A percentile compares a stretch with the other conserved stretches of the same genome.
Conservation (phyloP, 768 basidiomycete genomes). For the Trametopsis cervina region DNA sequence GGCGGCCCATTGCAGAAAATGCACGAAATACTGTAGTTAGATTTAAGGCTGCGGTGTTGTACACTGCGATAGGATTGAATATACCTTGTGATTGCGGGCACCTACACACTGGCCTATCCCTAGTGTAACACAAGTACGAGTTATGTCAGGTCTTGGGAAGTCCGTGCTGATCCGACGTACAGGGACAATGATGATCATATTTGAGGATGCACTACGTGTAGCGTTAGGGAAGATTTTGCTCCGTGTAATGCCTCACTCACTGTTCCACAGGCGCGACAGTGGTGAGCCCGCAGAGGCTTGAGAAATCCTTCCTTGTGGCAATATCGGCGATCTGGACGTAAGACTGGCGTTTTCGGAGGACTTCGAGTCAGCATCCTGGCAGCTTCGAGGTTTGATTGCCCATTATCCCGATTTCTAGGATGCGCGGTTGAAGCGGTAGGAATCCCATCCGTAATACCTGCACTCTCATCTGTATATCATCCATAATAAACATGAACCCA, state of each 20-base stretch:
- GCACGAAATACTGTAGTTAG: conserved; percentile 68
- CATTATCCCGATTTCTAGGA: conserved; percentile 6
- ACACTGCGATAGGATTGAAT: conserved; percentile 7
- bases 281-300: conserved; percentile 73
- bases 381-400: conserved; percentile 2
- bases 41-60: not conserved
- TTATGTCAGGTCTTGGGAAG: not conserved
- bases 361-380: conserved; percentile 20
- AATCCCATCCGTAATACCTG: conserved; percentile 16
- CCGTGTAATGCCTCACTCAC: conserved; percentile 38
- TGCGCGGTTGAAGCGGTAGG: conserved; percentile 16
- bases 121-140: conserved; percentile 20
- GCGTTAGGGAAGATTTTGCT: not conserved
- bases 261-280: conserved; percentile 78
- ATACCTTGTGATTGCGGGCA: conserved; percentile 82
- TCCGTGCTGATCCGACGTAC: conserved; percentile 34
- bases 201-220: conserved; percentile 64
- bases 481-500: too few species aligned
- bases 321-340: conserved; percentile 61
- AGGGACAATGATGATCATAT: conserved; percentile 89
- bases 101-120: conserved; percentile 96
- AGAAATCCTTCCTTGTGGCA: conserved; percentile 56
- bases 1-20: conserved; percentile 61
- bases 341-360: conserved; percentile 37
- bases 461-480: conserved; percentile 8